Conservation (phyloP, 805 yeast species). For the Candida coleopterorum region DNA sequence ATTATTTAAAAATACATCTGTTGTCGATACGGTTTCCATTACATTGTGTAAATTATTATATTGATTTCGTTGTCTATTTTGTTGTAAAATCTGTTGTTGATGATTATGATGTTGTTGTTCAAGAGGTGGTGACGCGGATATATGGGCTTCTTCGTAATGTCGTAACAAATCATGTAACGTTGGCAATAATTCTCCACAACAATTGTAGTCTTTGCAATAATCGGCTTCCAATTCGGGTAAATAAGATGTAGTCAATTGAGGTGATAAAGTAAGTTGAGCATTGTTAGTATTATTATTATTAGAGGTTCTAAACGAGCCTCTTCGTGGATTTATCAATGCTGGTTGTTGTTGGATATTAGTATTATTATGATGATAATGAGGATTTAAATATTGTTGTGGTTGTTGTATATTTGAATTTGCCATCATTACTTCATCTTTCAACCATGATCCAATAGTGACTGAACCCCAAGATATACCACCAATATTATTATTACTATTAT, state of each 20-base stretch:
- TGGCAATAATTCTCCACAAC: conserved; percentile 91
- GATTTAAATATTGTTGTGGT: conserved; percentile 9
- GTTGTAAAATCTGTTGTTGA: conserved; percentile 23
- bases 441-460: conserved; percentile 90
- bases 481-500: too few relatives aligned
- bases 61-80: conserved; percentile 29
- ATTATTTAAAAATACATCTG: conserved; percentile 73
- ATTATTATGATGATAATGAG: conserved; percentile 7
- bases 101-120: conserved; percentile 19
- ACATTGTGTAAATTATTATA: conserved; percentile 48
- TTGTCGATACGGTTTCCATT: conserved; percentile 87
- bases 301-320: conserved; percentile 31
- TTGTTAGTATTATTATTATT: conserved; percentile 14
- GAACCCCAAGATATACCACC: conserved; percentile 99
- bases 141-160: conserved; percentile 96
- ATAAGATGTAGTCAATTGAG: conserved; percentile 71
- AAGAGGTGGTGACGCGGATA: conserved; percentile 49
- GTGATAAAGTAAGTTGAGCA: conserved; percentile 53
- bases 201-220: conserved; percentile 92
- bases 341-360: conserved; percentile 10
- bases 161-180: conserved; percentile 88
- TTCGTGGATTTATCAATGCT: conserved; percentile 27
- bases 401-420: conserved; percentile 10
- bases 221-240: conserved; percentile 92
- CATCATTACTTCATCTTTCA: conserved; percentile 86